These are phyloP conservation scores for Plenodomus biglobosus DNA, from an alignment of 2,329 filamentous ascomycete genomes.

Conservation along the genomic window DNA sequence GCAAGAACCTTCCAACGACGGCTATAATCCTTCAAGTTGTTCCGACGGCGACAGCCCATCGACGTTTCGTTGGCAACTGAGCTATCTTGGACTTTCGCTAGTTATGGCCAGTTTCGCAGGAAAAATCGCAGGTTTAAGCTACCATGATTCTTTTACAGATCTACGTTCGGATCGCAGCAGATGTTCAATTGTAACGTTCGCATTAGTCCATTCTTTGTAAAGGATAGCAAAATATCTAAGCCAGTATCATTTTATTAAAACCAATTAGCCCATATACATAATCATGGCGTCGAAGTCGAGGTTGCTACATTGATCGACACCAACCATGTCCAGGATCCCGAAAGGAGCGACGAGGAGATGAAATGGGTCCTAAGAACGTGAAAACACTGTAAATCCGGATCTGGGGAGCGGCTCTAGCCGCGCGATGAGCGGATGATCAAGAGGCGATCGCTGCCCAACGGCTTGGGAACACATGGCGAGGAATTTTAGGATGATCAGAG, in stretches of 20 bases:
- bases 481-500: constrained; percentile 31
- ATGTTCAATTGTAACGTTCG: constrained; percentile 41
- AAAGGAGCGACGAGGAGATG: constrained; percentile 25
- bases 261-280: no score
- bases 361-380: constrained; percentile 32
- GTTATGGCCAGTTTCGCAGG: constrained; percentile 4
- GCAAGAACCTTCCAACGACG: not conserved
- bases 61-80: constrained; percentile 17
- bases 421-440: constrained; percentile 30
- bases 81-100: constrained; percentile 9
- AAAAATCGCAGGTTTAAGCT: constrained; percentile 15
- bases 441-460: constrained; percentile 17
- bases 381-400: constrained; percentile 28
- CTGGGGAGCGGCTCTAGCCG: constrained; percentile 32
- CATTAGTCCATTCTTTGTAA: no score
- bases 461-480: constrained; percentile 28
- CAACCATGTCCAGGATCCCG: constrained; percentile 31
- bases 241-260: no score
- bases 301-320: constrained; percentile 21
- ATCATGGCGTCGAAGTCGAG: constrained; percentile 32
- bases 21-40: not conserved
- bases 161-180: constrained; percentile 35
- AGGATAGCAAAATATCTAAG: no score
- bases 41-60: not conserved
- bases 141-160: constrained; percentile 13